Evolutionary conservation across 768 basidiomycete genomes (phyloP).

Genomic region (Mycena metata): DNA sequence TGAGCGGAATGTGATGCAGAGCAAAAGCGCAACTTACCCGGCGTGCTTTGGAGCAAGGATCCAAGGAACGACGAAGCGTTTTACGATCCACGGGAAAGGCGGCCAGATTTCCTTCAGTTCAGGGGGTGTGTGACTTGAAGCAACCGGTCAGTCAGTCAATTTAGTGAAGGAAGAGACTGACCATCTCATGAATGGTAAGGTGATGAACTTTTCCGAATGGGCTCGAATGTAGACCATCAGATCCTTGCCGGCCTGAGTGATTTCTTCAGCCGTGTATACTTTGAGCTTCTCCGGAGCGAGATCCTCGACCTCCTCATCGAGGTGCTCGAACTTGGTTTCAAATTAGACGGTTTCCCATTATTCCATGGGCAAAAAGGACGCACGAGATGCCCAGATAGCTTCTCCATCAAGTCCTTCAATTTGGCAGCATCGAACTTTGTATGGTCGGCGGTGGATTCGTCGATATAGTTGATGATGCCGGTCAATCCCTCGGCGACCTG

Average conservation of each 20-base stretch:
- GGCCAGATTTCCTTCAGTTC: slow-evolving; percentile 55
- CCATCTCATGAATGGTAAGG: slow-evolving; percentile 56
- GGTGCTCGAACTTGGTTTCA: slow-evolving; percentile 47
- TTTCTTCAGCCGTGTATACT: slow-evolving; percentile 46
- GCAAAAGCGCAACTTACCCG: slow-evolving; percentile 42
- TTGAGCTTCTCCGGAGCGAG: slow-evolving; percentile 49
- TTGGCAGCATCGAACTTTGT: slow-evolving; percentile 48
- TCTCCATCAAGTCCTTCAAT: slow-evolving; percentile 46
- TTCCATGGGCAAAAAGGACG: slow-evolving; percentile 9
- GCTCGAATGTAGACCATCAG: slow-evolving; percentile 43
- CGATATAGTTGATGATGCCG: slow-evolving; percentile 43
- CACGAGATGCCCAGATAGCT: slow-evolving; percentile 49
- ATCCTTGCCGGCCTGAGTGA: slow-evolving; percentile 38
- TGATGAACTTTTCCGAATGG: slow-evolving; percentile 47
- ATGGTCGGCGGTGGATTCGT: slow-evolving; percentile 42
- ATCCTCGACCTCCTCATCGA: slow-evolving; percentile 55
- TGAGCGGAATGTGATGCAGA: neutral
- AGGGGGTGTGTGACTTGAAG: slow-evolving; percentile 53
- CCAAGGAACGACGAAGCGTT: slow-evolving; percentile 53
- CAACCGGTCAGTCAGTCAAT: neutral
- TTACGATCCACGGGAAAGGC: slow-evolving; percentile 53
- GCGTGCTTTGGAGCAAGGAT: slow-evolving; percentile 50
- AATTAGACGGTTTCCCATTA: neutral
- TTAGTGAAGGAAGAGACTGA: slow-evolving; percentile 27
- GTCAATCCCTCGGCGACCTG: slow-evolving; percentile 48